Base-by-base conservation (phyloP, 768 basidiomycete genomes). In the Rhizopogon vulgaris region DNA sequence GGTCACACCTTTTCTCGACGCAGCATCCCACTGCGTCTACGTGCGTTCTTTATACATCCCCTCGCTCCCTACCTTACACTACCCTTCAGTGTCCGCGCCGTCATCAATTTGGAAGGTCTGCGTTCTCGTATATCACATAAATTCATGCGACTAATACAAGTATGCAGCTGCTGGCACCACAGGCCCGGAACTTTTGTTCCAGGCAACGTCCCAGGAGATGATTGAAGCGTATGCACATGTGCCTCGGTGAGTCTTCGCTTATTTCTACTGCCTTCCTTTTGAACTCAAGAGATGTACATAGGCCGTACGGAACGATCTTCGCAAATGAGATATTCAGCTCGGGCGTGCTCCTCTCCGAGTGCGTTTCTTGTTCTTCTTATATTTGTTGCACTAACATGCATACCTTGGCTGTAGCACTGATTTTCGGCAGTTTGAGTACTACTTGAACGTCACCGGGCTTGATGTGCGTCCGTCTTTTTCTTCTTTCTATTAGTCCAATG, bases 121-220 rank as follows among this genome's bases (percentile, higher is more conserved):
- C 4, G 28, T 48, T 32, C 30, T 12, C 18, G 9, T 15, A n/a
- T 18, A 25, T 12, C 28, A 52, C 24, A 32, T 22, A 11, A 1
- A 5, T 22, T 38, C 7, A 38, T 38, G 14, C 32, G 30, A 27
- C 28, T 48, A 6, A 37, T 43, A 28, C 40, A 9, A 17, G 28
- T 30, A 32, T 52, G 17, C 56, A 87, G 94, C 90, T 56, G 92
- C 91, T 37, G 95, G 94, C 0, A 84, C 85, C 2, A 83, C 81
- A 6, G 94, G 95, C 0, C 87, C 84, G 25, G 94, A 94, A 60
- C 70, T 97, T 7, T 78, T 97, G 14, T 98, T 98, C 74, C 95
- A 98, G 73, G 95, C 94, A 0, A 97, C 94, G 0, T 92, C 90
- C 5, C 82, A 91, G 61, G 82, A 96, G 67, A 96, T 98, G 94